A percentile compares a stretch with the other conserved stretches of the same genome.
These are phyloP conservation scores for Tanacetum coccineum DNA, from an alignment of 129 eudicot genomes.

Conservation along the genomic window DNA sequence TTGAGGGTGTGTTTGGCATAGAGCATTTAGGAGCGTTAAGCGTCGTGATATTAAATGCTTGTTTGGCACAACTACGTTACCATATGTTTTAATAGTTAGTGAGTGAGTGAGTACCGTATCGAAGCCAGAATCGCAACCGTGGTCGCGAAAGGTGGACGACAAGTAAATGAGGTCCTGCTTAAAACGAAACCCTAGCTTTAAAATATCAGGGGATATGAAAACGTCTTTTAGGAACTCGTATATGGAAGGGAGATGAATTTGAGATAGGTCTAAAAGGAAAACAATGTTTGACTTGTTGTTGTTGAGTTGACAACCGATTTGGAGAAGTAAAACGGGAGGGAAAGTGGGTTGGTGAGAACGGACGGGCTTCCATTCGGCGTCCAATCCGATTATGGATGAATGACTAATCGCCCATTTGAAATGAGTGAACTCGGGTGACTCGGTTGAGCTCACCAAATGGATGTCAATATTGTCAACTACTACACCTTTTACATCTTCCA, in stretches of 20 bases:
- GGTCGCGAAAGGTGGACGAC: conserved; percentile 65
- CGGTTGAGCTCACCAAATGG: conserved; percentile 47
- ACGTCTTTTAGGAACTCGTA: conserved; percentile 44
- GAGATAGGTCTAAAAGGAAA: conserved; percentile 66
- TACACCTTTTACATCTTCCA: background rate
- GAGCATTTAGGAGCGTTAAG: no score
- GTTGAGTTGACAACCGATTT: conserved; percentile 71
- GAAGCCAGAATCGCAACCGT: conserved; percentile 55
- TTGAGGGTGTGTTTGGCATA: no score
- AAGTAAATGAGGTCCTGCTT: conserved; percentile 83
- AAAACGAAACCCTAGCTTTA: conserved; percentile 85
- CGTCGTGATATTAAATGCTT: no score
- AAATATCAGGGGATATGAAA: conserved; percentile 47
- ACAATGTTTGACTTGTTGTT: conserved; percentile 30
- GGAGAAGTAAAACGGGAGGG: conserved; percentile 83
- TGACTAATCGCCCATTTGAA: conserved; percentile 47
- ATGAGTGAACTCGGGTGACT: conserved; percentile 68
- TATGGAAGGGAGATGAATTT: conserved; percentile 38
- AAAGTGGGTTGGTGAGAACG: conserved; percentile 44
- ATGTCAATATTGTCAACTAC: conserved; percentile 19
- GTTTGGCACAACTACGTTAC: no score
- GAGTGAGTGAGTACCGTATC: conserved; percentile 36
- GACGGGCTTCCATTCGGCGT: conserved; percentile 98
- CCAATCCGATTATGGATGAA: conserved; percentile 79
- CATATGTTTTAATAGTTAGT: background rate